Base-by-base conservation (phyloP, 176 grass and related monocot genomes). In the Neostapfia colusana region DNA sequence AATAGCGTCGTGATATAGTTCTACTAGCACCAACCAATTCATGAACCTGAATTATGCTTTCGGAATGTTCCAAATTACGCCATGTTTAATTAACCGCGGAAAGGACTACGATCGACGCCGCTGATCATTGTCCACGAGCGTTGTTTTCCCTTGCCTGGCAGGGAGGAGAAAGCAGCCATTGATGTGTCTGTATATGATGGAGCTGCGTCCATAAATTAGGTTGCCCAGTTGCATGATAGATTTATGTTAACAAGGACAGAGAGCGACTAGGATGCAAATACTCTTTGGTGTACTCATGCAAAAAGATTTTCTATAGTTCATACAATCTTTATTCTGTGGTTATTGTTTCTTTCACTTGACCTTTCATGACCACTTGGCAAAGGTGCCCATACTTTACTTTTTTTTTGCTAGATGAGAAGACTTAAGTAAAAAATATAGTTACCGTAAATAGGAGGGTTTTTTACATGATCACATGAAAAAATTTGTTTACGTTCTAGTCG, bases 241-340 rank as follows among this genome's bases (percentile, higher is more conserved):
- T 31, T 80, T 65, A 82, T 54, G 70, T 55, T 64, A 43, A 74
- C 35, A 44, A 43, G 60, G 79, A 74, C 79, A 31, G 31, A n/a
- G n/a, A n/a, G n/a, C n/a, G n/a, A n/a, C n/a, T n/a, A n/a, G n/a
- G n/a, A n/a, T n/a, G n/a, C n/a, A n/a, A n/a, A n/a, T n/a, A n/a
- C n/a, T n/a, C n/a, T n/a, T n/a, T n/a, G n/a, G n/a, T n/a, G n/a
- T n/a, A n/a, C n/a, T n/a, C n/a, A n/a, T n/a, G n/a, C n/a, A n/a
- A n/a, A n/a, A n/a, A n/a, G n/a, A n/a, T n/a, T n/a, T n/a, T n/a
- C n/a, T n/a, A n/a, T n/a, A n/a, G n/a, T n/a, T n/a, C n/a, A n/a
- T n/a, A n/a, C n/a, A n/a, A n/a, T n/a, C n/a, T n/a, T n/a, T n/a
- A n/a, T n/a, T n/a, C n/a, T n/a, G n/a, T n/a, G n/a, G n/a, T n/a